Percentiles rank a stretch among this genome's conserved stretches.
Evolutionary conservation across 1,284 basidiomycete species (phyloP).

Genomic region (Thelephora terrestris): DNA sequence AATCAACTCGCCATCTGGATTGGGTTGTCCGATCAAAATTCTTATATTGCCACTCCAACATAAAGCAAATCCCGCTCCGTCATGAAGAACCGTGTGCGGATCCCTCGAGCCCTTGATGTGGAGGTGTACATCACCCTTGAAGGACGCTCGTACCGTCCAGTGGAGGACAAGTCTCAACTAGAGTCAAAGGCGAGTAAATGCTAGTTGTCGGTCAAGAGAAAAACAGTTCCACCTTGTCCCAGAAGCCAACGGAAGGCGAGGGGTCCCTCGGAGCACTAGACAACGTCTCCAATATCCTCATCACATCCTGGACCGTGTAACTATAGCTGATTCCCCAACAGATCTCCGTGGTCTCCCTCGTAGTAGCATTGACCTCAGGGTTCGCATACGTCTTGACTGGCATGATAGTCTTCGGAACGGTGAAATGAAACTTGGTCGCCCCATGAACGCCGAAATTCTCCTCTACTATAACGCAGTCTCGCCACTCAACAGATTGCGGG

Average conservation of each 20-base stretch:
- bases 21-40: conserved; percentile 65
- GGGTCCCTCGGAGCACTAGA: conserved; percentile 76
- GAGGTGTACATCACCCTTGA: conserved; percentile 67
- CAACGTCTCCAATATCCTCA: conserved; percentile 77
- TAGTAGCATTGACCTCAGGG: conserved; percentile 60
- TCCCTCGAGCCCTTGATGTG: conserved; percentile 88
- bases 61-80: conserved; percentile 84
- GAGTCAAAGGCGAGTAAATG: neutral
- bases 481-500: conserved; percentile 61
- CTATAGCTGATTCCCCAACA: conserved; percentile 89
- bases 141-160: conserved; percentile 69
- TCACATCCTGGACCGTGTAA: conserved; percentile 81
- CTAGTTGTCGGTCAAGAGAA: neutral
- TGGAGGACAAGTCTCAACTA: conserved; percentile 81
- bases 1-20: conserved; percentile 70
- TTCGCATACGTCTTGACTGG: conserved; percentile 89
- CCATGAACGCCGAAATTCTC: conserved; percentile 41
- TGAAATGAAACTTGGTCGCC: conserved; percentile 48
- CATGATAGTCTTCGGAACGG: conserved; percentile 89
- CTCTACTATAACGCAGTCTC: conserved; percentile 56
- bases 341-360: conserved; percentile 63
- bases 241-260: conserved; percentile 87
- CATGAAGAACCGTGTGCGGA: conserved; percentile 68
- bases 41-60: conserved; percentile 77
- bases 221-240: conserved; percentile 63